Conservation (phyloP, 2,329 filamentous ascomycete genomes). For the Aotearoamyces nothofagi region DNA sequence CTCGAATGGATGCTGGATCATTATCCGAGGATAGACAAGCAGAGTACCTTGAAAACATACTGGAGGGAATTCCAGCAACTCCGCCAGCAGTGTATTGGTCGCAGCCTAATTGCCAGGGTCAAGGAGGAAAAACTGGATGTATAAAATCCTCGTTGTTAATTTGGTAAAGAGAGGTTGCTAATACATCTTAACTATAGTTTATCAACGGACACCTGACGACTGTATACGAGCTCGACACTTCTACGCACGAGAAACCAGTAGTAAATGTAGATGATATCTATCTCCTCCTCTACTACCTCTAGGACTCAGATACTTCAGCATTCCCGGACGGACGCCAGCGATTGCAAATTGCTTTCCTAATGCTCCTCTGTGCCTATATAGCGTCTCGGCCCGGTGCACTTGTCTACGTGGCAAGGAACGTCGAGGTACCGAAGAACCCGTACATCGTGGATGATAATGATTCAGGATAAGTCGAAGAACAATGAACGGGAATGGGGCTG, state of each 20-base stretch:
- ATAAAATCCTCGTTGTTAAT: background rate
- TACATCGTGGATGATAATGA: background rate
- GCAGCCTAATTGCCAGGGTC: background rate
- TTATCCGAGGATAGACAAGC: background rate
- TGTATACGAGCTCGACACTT: background rate
- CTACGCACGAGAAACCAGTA: background rate
- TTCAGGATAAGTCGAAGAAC: too few species aligned
- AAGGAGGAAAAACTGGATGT: background rate
- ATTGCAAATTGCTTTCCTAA: constrained; percentile 1
- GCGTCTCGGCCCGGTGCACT: background rate
- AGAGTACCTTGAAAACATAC: background rate
- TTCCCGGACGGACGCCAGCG: constrained; percentile 1
- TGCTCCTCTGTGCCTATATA: background rate
- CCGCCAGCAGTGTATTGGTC: background rate
- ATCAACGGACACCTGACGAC: constrained; percentile 1
- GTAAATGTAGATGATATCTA: constrained; percentile 1
- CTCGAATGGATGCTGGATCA: background rate
- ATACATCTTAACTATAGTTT: background rate
- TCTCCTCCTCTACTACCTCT: background rate
- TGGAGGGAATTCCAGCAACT: background rate
- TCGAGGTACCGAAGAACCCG: background rate
- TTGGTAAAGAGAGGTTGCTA: background rate
- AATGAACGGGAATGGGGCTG: too few species aligned
- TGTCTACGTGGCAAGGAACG: background rate
- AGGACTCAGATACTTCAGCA: background rate